A percentile compares a stretch with the other conserved stretches of the same genome.
These are phyloP conservation scores for Eutypella sp. DNA, from an alignment of 2,329 filamentous ascomycete species.

Conservation along the genomic window DNA sequence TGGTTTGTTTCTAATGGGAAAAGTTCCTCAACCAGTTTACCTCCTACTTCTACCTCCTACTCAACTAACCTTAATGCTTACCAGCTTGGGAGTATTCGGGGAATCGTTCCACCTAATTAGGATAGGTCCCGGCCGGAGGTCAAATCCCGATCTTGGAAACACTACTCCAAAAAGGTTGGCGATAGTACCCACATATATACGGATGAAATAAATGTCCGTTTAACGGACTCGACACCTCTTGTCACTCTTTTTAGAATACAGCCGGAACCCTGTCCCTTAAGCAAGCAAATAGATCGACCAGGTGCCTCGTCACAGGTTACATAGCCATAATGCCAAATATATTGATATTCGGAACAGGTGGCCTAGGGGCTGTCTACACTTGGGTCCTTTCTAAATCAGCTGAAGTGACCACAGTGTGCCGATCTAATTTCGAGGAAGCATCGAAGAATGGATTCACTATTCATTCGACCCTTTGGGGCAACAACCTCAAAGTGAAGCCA, in stretches of 20 bases:
- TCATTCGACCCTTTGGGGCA: conserved; percentile 26
- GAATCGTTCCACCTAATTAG: not conserved
- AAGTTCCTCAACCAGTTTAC: too few relatives aligned
- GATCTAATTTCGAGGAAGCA: conserved; percentile 26
- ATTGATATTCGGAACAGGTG: conserved; percentile 30
- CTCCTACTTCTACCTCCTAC: too few relatives aligned
- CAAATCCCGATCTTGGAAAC: too few relatives aligned
- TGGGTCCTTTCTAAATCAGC: conserved; percentile 20
- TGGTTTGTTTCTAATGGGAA: too few relatives aligned
- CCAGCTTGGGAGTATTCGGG: not conserved
- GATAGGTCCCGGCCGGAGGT: too few relatives aligned
- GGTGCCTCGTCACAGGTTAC: conserved; percentile 7
- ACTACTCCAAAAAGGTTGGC: too few relatives aligned
- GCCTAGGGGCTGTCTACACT: conserved; percentile 25
- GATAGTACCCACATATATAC: too few relatives aligned
- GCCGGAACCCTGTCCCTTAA: too few relatives aligned
- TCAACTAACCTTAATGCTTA: not conserved
- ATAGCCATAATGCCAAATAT: conserved; percentile 15
- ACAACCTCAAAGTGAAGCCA: conserved; percentile 20
- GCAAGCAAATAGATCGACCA: too few relatives aligned
- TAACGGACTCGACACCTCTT: too few relatives aligned
- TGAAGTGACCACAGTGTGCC: conserved; percentile 25
- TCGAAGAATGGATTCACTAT: conserved; percentile 23
- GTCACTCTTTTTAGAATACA: too few relatives aligned
- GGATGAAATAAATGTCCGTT: too few relatives aligned